A percentile compares a stretch with the other conserved stretches of the same genome.
phyloP scores from a whole-genome alignment of 1,284 basidiomycete genomes.

The Tilletia horrida region DNA sequence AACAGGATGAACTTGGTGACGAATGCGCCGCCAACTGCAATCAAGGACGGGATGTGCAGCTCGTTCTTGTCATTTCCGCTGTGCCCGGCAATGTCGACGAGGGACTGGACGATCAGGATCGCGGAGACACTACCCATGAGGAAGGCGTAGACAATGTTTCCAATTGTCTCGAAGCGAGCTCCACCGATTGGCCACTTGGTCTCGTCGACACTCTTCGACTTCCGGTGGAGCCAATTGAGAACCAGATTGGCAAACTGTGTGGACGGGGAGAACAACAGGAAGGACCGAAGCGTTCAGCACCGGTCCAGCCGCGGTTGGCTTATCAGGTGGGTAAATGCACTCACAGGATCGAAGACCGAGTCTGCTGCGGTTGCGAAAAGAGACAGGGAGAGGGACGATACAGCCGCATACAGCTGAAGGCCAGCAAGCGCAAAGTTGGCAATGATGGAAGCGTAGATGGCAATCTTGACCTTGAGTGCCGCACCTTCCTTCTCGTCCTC shows the following conservation, averaged over 20 bases:
- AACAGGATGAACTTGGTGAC: slow-evolving; percentile 82
- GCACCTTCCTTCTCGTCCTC: slow-evolving; percentile 65
- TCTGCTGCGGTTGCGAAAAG: slow-evolving; percentile 86
- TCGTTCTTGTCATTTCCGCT: slow-evolving; percentile 62
- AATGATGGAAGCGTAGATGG: slow-evolving; percentile 73
- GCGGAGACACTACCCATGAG: slow-evolving; percentile 82
- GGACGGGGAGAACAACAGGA: neutral
- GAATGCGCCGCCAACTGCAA: slow-evolving; percentile 77
- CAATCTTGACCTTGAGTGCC: slow-evolving; percentile 66
- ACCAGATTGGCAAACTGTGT: slow-evolving; percentile 71
- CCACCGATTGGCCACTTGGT: slow-evolving; percentile 78
- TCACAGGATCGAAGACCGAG: slow-evolving; percentile 77
- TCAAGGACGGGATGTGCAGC: slow-evolving; percentile 77
- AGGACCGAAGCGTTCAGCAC: neutral
- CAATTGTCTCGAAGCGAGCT: slow-evolving; percentile 53
- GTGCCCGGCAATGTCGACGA: slow-evolving; percentile 67
- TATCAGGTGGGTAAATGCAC: neutral
- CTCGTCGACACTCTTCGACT: slow-evolving; percentile 68
- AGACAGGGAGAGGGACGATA: slow-evolving; percentile 78
- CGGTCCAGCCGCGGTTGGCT: neutral
- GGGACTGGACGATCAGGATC: slow-evolving; percentile 79
- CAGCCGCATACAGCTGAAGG: slow-evolving; percentile 68
- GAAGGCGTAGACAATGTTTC: slow-evolving; percentile 65
- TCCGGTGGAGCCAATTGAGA: slow-evolving; percentile 75
- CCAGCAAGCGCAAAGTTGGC: slow-evolving; percentile 65